Evolutionary conservation across 176 grass and related monocot species (phyloP), one percentile per base, ranked within the genome.

Genomic region (Oryza coarctata): DNA sequence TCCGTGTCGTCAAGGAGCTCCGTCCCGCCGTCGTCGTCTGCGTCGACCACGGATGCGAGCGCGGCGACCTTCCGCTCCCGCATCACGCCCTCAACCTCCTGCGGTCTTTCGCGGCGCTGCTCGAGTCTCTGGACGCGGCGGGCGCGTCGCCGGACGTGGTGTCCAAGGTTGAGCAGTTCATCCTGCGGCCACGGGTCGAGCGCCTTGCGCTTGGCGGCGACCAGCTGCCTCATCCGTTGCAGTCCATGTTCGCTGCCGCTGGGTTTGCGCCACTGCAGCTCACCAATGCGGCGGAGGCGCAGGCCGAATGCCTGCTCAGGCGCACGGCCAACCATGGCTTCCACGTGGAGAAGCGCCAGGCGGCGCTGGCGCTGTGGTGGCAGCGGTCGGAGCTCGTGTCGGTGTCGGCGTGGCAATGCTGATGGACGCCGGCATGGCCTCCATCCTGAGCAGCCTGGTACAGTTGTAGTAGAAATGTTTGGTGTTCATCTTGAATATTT

Each of bases 221-320:
- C 27, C 90, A 90, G 71, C 36, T 71, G 55, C 79, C 75, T 43
- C 79, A 71, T 2, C 81, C 91, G 3, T 88, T 88, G 85, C 73
- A 60, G 47, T 30, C 52, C 15, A 78, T 88, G 86, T 39, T 94
- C 22, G 17, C 60, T 2, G 78, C 86, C 5, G 67, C 76, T 7
- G 86, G 92, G 12, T 88, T 94, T 14, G 17, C 77, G 39, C 75
- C 83, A 0, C 13, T 90, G 86, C 88, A 86, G 15, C 74, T 88
- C 49, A 90, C 88, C 82, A 70, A 73, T 65, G 72, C 86, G 0
- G 47, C 88, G 2, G 92, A 90, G 88, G 84, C 86, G 1, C 92
- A 94, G 80, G 92, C 92, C 7, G 92, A 94, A n/a, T 94, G 88
- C 71, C 75, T 94, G 1, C 75, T 94, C 15, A 68, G 83, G 61